A percentile compares a stretch with the other conserved stretches of the same genome.
phyloP scores from a whole-genome alignment of 371 early-diverging fungal species.

The Mucor mucedo region DNA sequence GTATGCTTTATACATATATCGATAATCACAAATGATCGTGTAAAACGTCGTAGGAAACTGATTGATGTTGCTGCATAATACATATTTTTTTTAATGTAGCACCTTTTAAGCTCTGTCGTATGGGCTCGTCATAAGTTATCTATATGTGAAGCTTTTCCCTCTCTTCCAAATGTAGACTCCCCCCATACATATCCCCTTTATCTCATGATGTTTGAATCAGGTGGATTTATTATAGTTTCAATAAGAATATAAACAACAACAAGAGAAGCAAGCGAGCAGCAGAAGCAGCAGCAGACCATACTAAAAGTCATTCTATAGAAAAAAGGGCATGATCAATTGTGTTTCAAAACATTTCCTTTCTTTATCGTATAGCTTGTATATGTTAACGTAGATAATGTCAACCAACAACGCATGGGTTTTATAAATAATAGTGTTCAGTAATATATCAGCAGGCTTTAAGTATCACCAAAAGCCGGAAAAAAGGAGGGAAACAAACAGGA shows the following conservation, averaged over 20 bases:
- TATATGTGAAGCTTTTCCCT: not conserved
- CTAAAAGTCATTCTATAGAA: slow-evolving; percentile 21
- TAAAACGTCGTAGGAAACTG: not conserved
- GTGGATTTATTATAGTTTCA: slow-evolving; percentile 18
- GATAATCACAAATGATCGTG: slow-evolving; percentile 1
- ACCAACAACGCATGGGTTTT: not conserved
- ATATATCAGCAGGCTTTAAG: not conserved
- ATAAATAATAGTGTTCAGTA: too few species aligned
- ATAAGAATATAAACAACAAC: slow-evolving; percentile 7
- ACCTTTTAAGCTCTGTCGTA: slow-evolving; percentile 1
- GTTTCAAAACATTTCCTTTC: slow-evolving; percentile 4
- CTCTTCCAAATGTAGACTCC: not conserved
- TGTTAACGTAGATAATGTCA: not conserved
- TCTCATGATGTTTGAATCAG: slow-evolving; percentile 14
- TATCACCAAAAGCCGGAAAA: not conserved
- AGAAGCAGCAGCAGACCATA: slow-evolving; percentile 27
- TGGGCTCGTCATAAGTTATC: slow-evolving; percentile 5
- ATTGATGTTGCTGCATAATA: not conserved
- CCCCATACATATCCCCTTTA: not conserved
- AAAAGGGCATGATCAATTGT: slow-evolving; percentile 2
- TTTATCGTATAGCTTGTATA: too few species aligned
- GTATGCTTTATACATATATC: not conserved
- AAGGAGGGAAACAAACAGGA: too few species aligned
- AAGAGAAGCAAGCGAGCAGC: slow-evolving; percentile 9
- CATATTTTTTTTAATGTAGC: not conserved